A percentile compares a stretch with the other conserved stretches of the same genome.
Evolutionary conservation across 805 yeast genomes (phyloP).

Genomic region (Candida montana): DNA sequence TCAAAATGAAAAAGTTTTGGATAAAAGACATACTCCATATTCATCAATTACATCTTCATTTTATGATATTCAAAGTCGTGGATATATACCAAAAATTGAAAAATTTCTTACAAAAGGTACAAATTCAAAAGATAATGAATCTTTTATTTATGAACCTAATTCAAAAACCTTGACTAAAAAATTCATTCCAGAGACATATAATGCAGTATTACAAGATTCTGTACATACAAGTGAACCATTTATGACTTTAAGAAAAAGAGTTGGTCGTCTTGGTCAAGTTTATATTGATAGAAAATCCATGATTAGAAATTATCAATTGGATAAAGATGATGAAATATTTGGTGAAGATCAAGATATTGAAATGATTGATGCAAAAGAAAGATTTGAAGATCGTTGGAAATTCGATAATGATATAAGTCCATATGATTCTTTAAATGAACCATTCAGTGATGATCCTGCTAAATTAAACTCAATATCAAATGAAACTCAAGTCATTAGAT

Average conservation of each 20-base stretch:
- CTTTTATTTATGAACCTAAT: constrained; percentile 20
- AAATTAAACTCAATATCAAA: constrained; percentile 74
- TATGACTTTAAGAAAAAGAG: constrained; percentile 64
- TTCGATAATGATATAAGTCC: constrained; percentile 51
- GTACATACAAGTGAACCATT: constrained; percentile 36
- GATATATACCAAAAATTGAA: constrained; percentile 32
- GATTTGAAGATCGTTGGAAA: constrained; percentile 61
- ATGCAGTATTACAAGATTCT: constrained; percentile 31
- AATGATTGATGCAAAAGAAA: constrained; percentile 34
- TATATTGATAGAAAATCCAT: constrained; percentile 74
- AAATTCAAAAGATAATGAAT: constrained; percentile 27
- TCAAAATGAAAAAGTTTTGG: constrained; percentile 42
- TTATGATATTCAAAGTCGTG: constrained; percentile 59
- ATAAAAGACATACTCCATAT: constrained; percentile 66
- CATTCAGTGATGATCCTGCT: constrained; percentile 74
- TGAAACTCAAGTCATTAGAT: constrained; percentile 83
- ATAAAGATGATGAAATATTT: neutral
- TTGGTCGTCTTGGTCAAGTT: constrained; percentile 63
- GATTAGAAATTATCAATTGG: constrained; percentile 33
- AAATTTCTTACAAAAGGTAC: constrained; percentile 22
- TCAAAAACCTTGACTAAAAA: constrained; percentile 25
- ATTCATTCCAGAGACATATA: constrained; percentile 29
- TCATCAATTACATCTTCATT: constrained; percentile 70
- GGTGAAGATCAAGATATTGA: constrained; percentile 20
- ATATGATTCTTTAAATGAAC: constrained; percentile 36